These are phyloP conservation scores for Anastatica hierochuntica DNA, from an alignment of 345 rosid genomes.

Conservation along the genomic window DNA sequence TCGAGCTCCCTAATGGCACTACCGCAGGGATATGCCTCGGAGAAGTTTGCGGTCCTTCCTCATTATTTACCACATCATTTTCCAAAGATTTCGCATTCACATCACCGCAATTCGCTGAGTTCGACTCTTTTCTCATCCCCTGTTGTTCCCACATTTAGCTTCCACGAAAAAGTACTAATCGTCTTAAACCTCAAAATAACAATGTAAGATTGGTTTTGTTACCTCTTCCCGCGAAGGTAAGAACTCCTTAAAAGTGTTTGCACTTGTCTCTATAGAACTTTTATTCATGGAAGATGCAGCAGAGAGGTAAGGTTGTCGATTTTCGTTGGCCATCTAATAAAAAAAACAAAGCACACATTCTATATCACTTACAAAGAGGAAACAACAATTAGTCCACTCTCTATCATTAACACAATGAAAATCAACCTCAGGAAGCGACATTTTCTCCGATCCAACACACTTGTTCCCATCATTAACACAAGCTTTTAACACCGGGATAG, in stretches of 20 bases:
- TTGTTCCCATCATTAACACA: conserved; percentile 44
- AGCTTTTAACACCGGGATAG: conserved; percentile 21
- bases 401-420: background rate
- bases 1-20: conserved; percentile 45
- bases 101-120: conserved; percentile 27
- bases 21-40: conserved; percentile 55
- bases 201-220: conserved; percentile 25
- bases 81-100: conserved; percentile 27
- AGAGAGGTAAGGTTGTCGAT: conserved; percentile 32
- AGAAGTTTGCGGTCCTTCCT: conserved; percentile 38
- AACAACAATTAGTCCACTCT: background rate
- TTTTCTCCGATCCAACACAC: too few relatives aligned
- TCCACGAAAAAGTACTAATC: too few relatives aligned
- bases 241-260: conserved; percentile 50
- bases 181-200: conserved; percentile 24
- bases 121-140: too few relatives aligned
- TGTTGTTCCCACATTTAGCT: conserved; percentile 21
- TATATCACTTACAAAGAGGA: background rate
- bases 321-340: conserved; percentile 41
- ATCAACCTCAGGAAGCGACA: too few relatives aligned
- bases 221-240: conserved; percentile 51
- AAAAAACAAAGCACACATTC: background rate
- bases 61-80: conserved; percentile 23
- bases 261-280: conserved; percentile 30
- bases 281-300: conserved; percentile 43